Evolutionary conservation across 2,329 filamentous ascomycete genomes (phyloP).

Genomic region (Fusarium bactridioides): DNA sequence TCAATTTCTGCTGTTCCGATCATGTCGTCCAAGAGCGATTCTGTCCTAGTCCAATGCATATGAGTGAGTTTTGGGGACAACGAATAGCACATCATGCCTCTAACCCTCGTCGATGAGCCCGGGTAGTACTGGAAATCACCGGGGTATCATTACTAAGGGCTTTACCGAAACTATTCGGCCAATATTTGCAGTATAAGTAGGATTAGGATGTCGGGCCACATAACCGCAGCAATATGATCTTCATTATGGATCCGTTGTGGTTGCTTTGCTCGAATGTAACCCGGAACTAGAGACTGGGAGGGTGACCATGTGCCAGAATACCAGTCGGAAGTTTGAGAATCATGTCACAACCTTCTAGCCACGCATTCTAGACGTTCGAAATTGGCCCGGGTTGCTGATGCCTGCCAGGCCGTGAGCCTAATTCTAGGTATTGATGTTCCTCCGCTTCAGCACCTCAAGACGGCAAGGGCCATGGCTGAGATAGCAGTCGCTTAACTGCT

Average conservation of each 20-base stretch:
- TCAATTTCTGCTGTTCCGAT: neutral
- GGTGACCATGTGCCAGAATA: neutral
- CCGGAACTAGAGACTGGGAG: neutral
- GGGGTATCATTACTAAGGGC: neutral
- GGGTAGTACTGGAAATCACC: slow-evolving; percentile 3
- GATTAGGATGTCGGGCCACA: neutral
- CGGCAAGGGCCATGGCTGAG: neutral
- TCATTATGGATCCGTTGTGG: slow-evolving; percentile 18
- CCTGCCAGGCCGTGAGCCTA: neutral
- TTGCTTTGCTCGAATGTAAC: slow-evolving; percentile 5
- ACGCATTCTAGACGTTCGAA: neutral
- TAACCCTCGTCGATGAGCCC: neutral
- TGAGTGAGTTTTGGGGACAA: neutral
- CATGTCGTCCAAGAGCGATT: neutral
- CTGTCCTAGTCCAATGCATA: neutral
- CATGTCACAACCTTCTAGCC: neutral
- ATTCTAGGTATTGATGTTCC: neutral
- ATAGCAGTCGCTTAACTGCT: neutral
- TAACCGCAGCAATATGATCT: slow-evolving; percentile 10
- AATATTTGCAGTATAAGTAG: neutral
- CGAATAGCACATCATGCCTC: neutral
- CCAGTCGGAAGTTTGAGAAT: neutral
- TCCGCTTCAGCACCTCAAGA: neutral
- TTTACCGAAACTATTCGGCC: slow-evolving; percentile 8
- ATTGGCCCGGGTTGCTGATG: neutral